A percentile compares a stretch with the other conserved stretches of the same genome.
These are phyloP conservation scores for Secale cereale DNA, from an alignment of 176 grass and related monocot species.

Conservation along the genomic window DNA sequence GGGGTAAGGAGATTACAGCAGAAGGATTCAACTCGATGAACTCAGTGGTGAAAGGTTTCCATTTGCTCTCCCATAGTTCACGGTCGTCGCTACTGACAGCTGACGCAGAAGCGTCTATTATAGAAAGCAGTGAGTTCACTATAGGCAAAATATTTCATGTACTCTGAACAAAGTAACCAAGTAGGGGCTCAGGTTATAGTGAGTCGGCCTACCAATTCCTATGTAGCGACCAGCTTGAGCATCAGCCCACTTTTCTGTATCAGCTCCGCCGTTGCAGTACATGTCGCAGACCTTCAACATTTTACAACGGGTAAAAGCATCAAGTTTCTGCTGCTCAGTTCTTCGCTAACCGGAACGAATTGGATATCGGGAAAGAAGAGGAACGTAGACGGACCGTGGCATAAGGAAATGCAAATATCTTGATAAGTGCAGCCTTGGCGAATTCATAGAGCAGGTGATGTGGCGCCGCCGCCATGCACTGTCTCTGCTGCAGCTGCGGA, in stretches of 20 bases:
- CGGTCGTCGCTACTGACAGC: slow-evolving; percentile 35
- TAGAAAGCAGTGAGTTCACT: neutral
- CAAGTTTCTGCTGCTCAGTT: neutral
- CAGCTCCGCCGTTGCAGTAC: slow-evolving; percentile 57
- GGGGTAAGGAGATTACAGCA: slow-evolving; percentile 31
- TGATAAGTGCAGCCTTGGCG: slow-evolving; percentile 68
- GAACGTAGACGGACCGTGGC: slow-evolving; percentile 50
- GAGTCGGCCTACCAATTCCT: slow-evolving; percentile 51
- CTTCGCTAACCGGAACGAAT: neutral
- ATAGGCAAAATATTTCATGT: neutral
- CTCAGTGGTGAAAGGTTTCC: slow-evolving; percentile 59
- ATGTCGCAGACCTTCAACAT: slow-evolving; percentile 69
- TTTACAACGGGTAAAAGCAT: slow-evolving; percentile 3
- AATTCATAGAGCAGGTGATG: slow-evolving; percentile 70
- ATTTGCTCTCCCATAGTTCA: slow-evolving; percentile 72
- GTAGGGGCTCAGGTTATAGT: neutral
- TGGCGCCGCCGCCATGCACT: slow-evolving; percentile 15
- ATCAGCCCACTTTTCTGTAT: slow-evolving; percentile 72
- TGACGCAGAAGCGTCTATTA: slow-evolving; percentile 40
- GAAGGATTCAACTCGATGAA: slow-evolving; percentile 73
- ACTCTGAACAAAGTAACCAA: slow-evolving; percentile 14
- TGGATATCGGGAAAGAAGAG: neutral
- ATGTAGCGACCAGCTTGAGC: slow-evolving; percentile 79
- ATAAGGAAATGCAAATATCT: slow-evolving; percentile 87
- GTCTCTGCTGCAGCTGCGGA: neutral